Evolutionary conservation across 257 asterid species (phyloP).

Genomic region (Salvia hispanica): DNA sequence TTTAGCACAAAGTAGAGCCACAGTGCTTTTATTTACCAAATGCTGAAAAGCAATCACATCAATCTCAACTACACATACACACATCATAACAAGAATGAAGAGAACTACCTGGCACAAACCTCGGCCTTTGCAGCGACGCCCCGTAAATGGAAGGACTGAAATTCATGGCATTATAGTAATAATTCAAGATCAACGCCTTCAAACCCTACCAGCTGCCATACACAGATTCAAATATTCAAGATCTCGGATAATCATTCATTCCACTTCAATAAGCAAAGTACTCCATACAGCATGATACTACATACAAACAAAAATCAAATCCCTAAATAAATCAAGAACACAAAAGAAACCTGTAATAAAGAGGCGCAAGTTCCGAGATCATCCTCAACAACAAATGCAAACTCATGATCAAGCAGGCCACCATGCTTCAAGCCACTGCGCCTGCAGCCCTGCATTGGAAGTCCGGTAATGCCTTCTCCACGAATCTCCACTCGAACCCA

Average conservation of each 20-base stretch:
- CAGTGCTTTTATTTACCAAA: too few relatives aligned
- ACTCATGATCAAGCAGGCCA: slow-evolving; percentile 48
- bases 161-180: slow-evolving; percentile 32
- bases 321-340: background rate
- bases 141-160: slow-evolving; percentile 37
- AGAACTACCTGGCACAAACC: slow-evolving; percentile 36
- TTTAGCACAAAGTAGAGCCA: too few relatives aligned
- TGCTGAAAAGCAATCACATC: too few relatives aligned
- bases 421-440: slow-evolving; percentile 48
- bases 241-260: background rate
- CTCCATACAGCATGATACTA: background rate
- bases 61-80: too few relatives aligned
- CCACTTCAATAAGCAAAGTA: too few relatives aligned
- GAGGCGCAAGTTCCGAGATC: slow-evolving; percentile 90
- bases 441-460: slow-evolving; percentile 45
- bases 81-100: background rate
- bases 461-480: slow-evolving; percentile 51
- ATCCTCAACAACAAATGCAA: slow-evolving; percentile 86
- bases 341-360: slow-evolving; percentile 64
- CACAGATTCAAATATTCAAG: slow-evolving; percentile 11
- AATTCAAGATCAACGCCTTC: slow-evolving; percentile 32
- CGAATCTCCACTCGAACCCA: slow-evolving; percentile 70
- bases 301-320: background rate
- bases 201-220: slow-evolving; percentile 28
- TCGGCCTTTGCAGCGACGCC: slow-evolving; percentile 36